Evolutionary conservation across 306 rosid species (phyloP), one percentile per base, ranked within the genome.

Genomic region (Medicago arabica): DNA sequence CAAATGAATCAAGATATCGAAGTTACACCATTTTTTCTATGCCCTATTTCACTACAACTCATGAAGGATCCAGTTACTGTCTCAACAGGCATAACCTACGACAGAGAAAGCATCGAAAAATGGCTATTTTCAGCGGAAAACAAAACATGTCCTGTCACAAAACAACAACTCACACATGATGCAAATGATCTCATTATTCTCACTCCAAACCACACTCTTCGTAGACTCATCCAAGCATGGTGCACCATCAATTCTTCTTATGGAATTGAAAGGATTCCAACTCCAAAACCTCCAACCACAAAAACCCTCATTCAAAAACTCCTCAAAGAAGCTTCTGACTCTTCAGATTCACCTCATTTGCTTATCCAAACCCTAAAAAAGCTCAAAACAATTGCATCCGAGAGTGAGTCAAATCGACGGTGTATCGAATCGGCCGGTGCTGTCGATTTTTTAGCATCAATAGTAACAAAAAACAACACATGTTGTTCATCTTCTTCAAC

Each of bases 1-100:
- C 23, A 39, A 21, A 91, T 87, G 92, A 87, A 82, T 2, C 39
- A 68, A 3, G 90, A 88, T 16, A 85, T 87, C 17, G 98, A 92
- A 1, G 84, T 94, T 67, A 94, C 98, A 43, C 77, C 86, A 1
- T 92, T 84, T 50, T 92, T 87, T 13, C 65, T 90, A 19, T 94
- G 97, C 78, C 98, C 98, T 1, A 86, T 94, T 31, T 92, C 98
- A 8, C 78, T 94, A 0, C 83, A 92, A 25, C 82, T 94, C 81
- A 94, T 94, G 98, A 94, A 88, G 46, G 98, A 94, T 49, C 98
- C 98, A 0, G 97, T 92, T 7, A 90, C 87, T 0, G 79, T 94
- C 47, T 77, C 90, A 12, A 83, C 96, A 0, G 98, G 98, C 4
- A 90, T 92, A 39, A 90, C 97, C 76, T 94, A 94, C 80, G 97